These are phyloP conservation scores for Nemania abortiva DNA, from an alignment of 2,329 filamentous ascomycete genomes.

Conservation along the genomic window DNA sequence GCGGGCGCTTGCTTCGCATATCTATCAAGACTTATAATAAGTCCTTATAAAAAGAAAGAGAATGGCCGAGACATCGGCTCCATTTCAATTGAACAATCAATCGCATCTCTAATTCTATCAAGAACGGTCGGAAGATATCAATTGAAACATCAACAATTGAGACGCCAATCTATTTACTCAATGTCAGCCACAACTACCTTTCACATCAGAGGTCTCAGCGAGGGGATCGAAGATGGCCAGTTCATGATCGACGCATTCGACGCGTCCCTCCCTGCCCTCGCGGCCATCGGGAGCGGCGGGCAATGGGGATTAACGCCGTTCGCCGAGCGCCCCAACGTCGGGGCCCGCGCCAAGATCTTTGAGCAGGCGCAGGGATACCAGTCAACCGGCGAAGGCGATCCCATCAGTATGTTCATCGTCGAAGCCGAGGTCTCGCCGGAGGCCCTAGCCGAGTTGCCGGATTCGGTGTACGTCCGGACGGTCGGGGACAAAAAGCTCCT, in stretches of 20 bases:
- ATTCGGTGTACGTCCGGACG: slow-evolving; percentile 20
- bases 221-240: slow-evolving; percentile 26
- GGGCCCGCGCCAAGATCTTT: slow-evolving; percentile 15
- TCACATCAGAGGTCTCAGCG: slow-evolving; percentile 24
- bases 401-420: slow-evolving; percentile 34
- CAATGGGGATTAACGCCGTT: slow-evolving; percentile 38
- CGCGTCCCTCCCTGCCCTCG: slow-evolving; percentile 34
- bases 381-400: slow-evolving; percentile 28
- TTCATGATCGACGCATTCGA: slow-evolving; percentile 39
- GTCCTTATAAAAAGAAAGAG: background rate
- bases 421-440: slow-evolving; percentile 32
- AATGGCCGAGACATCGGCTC: no score
- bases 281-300: slow-evolving; percentile 33
- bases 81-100: no score
- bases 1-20: background rate
- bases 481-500: slow-evolving; percentile 24
- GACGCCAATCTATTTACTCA: background rate
- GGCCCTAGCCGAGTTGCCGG: slow-evolving; percentile 18
- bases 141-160: no score
- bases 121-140: background rate
- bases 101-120: background rate
- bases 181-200: slow-evolving; percentile 31
- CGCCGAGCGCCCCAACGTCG: slow-evolving; percentile 15
- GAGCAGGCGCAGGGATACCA: slow-evolving; percentile 26
- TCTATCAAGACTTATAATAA: background rate